Evolutionary conservation across 1,139 yeast genomes (phyloP), one percentile per base, ranked within the genome.

Genomic region (Lodderomyces jiufengensis): DNA sequence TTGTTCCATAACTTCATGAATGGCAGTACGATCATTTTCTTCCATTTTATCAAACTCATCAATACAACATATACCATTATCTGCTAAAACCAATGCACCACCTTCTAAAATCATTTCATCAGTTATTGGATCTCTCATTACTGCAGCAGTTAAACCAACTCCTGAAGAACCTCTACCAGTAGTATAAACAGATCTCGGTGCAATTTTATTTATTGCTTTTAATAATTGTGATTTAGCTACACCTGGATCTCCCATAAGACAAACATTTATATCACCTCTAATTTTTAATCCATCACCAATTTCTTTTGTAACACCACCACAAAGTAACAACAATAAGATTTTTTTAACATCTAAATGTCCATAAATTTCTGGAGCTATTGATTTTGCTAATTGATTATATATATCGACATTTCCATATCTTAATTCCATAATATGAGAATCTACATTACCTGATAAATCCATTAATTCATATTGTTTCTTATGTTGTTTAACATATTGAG

Each of bases 21-120:
- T 94, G 4, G 98, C 97, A 0, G 98, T 92, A 57, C 99, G 76
- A 61, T 94, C 98, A 42, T 76, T 66, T 59, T 94, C 99, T 57
- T 90, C 97, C 99, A 94, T 94, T 66, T 92, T 92, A 63, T 92
- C 99, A 57, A 92, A 92, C 67, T 92, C 99, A 76, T 92, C 99
- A 56, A 92, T 92, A 63, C 98, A 92, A 66, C 98, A 92, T 46
- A 94, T 84, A 59, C 99, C 99, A 55, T 92, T 90, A 63, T 94
- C 99, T 1, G 98, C 96, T 41, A 94, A 70, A 3, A 94, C 98
- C 41, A 94, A 71, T 0, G 98, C 98, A 63, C 99, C 99, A 42
- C 98, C 98, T 73, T 94, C 98, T 38, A 94, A 71, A 12, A 92
- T 88, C 95, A 92, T 88, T 61, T 94, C 98, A 61, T 92, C 98